These are phyloP conservation scores for Fraxinus anomala DNA, from an alignment of 257 asterid genomes.

Conservation along the genomic window DNA sequence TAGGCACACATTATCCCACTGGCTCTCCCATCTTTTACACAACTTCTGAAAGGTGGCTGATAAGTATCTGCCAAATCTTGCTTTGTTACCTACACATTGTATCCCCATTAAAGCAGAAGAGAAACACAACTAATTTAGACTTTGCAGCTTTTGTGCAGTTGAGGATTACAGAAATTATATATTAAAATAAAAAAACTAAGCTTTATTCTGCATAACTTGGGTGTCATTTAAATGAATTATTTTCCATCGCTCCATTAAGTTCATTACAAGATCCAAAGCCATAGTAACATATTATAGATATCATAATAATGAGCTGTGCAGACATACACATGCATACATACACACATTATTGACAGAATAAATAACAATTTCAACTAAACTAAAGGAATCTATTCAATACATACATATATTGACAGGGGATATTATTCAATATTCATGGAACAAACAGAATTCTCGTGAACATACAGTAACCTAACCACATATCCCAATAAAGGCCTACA, in stretches of 20 bases:
- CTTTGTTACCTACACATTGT: conserved; percentile 50
- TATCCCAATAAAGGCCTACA: not conserved
- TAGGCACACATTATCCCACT: conserved; percentile 98
- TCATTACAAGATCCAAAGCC: not conserved
- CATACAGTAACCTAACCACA: not conserved
- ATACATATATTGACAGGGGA: not conserved
- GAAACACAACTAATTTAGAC: not conserved
- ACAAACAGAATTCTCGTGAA: conserved; percentile 2
- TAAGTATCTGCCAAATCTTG: conserved; percentile 92
- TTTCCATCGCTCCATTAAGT: not conserved
- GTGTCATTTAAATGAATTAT: not conserved
- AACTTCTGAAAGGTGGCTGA: conserved; percentile 82
- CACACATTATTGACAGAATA: not conserved
- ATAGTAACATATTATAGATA: not conserved
- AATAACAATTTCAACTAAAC: not conserved
- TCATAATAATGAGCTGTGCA: not conserved
- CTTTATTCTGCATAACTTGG: not conserved
- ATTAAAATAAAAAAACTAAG: not conserved
- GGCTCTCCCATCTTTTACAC: conserved; percentile 70
- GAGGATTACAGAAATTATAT: not conserved
- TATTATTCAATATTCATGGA: not conserved
- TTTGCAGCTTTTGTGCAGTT: not conserved
- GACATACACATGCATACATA: not conserved
- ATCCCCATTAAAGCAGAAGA: not conserved
- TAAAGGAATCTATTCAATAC: not conserved